Conservation (phyloP, 257 asterid species). For the Verbena officinalis region DNA sequence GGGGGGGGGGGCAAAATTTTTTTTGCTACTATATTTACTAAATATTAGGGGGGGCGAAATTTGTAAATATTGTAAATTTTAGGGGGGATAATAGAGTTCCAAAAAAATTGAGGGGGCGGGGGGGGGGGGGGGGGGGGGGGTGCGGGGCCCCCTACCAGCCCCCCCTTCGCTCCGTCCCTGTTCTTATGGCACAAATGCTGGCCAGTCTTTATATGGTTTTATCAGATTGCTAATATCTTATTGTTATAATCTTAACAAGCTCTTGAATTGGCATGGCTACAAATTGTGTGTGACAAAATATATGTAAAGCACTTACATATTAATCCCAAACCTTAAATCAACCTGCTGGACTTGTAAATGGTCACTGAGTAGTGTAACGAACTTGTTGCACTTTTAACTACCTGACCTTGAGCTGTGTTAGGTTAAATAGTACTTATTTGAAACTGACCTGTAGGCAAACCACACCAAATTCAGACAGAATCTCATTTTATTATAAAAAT, state of each 20-base stretch:
- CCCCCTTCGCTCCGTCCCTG: too few species aligned
- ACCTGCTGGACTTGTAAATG: background rate
- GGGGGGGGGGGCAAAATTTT: too few species aligned
- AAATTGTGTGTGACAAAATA: conserved; percentile 1
- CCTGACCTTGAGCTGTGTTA: background rate
- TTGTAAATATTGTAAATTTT: too few species aligned
- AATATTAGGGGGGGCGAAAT: too few species aligned
- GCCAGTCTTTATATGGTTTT: too few species aligned
- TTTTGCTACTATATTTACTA: too few species aligned
- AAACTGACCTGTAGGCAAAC: conserved; percentile 13
- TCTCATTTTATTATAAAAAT: conserved; percentile 13
- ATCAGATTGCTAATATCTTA: background rate
- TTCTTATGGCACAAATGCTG: conserved; percentile 21
- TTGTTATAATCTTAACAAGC: background rate
- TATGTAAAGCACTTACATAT: background rate
- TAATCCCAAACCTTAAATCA: background rate
- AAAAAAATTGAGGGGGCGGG: too few species aligned
- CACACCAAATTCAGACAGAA: conserved; percentile 3
- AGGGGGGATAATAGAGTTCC: too few species aligned
- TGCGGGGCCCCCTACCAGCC: too few species aligned
- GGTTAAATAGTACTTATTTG: conserved; percentile 2
- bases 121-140: too few species aligned
- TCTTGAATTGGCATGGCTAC: background rate
- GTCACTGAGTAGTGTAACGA: background rate
- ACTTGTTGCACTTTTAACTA: background rate